A percentile compares a stretch with the other conserved stretches of the same genome.
Conservation (phyloP, 306 rosid species). For the Quercus bicolor region DNA sequence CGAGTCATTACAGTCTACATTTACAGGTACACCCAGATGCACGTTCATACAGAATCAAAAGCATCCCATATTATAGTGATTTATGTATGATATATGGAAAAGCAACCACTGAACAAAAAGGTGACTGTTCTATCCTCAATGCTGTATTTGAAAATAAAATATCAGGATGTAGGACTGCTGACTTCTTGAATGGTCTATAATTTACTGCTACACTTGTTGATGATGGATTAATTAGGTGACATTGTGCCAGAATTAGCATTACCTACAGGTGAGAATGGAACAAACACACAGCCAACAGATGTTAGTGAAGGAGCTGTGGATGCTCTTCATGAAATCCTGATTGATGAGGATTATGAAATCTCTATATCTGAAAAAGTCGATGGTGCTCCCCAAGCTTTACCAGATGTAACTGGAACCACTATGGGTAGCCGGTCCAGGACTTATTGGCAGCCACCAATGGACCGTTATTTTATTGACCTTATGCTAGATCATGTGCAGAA, state of each 20-base stretch:
- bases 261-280: conserved; percentile 36
- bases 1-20: background rate
- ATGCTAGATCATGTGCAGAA: conserved; percentile 64
- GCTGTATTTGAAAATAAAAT: background rate
- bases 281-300: conserved; percentile 22
- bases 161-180: conserved; percentile 16
- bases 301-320: conserved; percentile 29
- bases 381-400: conserved; percentile 25
- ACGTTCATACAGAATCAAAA: conserved; percentile 57
- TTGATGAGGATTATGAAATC: conserved; percentile 48
- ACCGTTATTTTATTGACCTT: conserved; percentile 57
- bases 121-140: conserved; percentile 25
- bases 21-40: conserved; percentile 53
- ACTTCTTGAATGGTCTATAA: conserved; percentile 17
- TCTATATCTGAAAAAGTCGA: conserved; percentile 29
- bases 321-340: conserved; percentile 37
- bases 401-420: conserved; percentile 24
- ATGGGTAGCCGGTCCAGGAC: conserved; percentile 48
- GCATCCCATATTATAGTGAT: conserved; percentile 53
- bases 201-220: conserved; percentile 15
- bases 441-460: conserved; percentile 78
- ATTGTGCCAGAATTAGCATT: conserved; percentile 31
- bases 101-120: conserved; percentile 28
- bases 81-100: conserved; percentile 57
- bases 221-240: conserved; percentile 36